These are phyloP conservation scores for Talaromyces funiculosus DNA, from an alignment of 2,329 filamentous ascomycete species.

Conservation along the genomic window DNA sequence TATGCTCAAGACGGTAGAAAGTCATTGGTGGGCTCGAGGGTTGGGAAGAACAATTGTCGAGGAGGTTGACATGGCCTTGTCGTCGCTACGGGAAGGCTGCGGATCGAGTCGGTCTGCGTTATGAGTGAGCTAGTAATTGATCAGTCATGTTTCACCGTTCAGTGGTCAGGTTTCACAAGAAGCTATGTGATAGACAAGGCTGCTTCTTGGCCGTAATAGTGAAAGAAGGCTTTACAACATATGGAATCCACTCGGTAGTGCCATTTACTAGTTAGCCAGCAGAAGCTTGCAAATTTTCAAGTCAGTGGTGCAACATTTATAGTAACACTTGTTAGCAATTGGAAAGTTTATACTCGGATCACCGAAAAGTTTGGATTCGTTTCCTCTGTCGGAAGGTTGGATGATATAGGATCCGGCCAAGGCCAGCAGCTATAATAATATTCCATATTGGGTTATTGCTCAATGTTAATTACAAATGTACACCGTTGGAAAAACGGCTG, in stretches of 20 bases:
- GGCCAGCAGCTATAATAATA: neutral
- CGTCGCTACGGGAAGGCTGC: neutral
- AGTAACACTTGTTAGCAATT: no score
- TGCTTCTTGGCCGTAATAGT: neutral
- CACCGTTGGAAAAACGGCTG: neutral
- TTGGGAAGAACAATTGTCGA: slow-evolving; percentile 2
- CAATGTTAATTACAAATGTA: neutral
- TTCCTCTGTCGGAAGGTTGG: neutral
- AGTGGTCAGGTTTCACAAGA: no score
- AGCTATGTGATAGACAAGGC: neutral
- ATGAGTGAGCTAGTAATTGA: no score
- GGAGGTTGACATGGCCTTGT: neutral
- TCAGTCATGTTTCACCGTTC: neutral
- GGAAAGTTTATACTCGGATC: no score
- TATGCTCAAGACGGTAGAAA: neutral
- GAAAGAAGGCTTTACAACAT: neutral
- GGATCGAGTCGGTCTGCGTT: no score
- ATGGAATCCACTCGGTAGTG: neutral
- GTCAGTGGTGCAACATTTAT: no score
- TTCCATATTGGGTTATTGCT: neutral
- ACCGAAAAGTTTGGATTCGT: neutral
- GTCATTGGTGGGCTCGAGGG: slow-evolving; percentile 3
- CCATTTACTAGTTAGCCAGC: neutral
- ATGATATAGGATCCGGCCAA: neutral
- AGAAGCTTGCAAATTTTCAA: no score